A percentile compares a stretch with the other conserved stretches of the same genome.
These are phyloP conservation scores for Picochlorum sp. DNA, from an alignment of 139 green algal genomes.

Conservation along the genomic window DNA sequence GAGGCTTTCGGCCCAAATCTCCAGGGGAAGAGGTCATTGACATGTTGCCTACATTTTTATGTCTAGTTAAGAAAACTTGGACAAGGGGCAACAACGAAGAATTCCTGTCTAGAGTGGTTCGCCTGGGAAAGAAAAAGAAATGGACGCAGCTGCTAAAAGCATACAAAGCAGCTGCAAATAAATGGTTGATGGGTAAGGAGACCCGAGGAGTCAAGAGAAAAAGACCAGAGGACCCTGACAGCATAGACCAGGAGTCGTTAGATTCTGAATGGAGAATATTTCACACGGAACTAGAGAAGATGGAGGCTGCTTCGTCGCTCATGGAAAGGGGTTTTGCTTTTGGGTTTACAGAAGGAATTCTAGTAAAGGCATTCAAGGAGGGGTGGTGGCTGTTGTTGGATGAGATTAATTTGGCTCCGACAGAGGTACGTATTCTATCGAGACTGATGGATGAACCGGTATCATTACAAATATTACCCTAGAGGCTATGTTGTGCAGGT, in stretches of 20 bases:
- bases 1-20: slow-evolving; percentile 89
- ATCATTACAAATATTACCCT: background rate
- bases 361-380: slow-evolving; percentile 77
- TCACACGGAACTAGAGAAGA: slow-evolving; percentile 46
- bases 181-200: slow-evolving; percentile 21
- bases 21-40: slow-evolving; percentile 57
- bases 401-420: slow-evolving; percentile 86
- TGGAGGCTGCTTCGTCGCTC: slow-evolving; percentile 57
- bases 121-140: slow-evolving; percentile 69
- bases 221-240: slow-evolving; percentile 9
- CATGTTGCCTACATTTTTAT: slow-evolving; percentile 56
- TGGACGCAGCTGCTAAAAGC: slow-evolving; percentile 81
- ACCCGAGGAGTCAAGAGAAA: slow-evolving; percentile 9
- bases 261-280: slow-evolving; percentile 60
- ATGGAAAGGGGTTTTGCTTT: slow-evolving; percentile 81
- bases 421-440: slow-evolving; percentile 38
- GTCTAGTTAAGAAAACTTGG: slow-evolving; percentile 55
- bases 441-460: slow-evolving; percentile 5
- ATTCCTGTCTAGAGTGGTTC: slow-evolving; percentile 55
- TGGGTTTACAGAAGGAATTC: slow-evolving; percentile 86
- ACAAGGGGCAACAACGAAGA: slow-evolving; percentile 73
- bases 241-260: slow-evolving; percentile 13
- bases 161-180: slow-evolving; percentile 61
- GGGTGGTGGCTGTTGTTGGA: slow-evolving; percentile 97
- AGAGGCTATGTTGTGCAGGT: slow-evolving; percentile 12